Conservation (phyloP, 257 asterid species). For the Jacaranda mimosifolia region DNA sequence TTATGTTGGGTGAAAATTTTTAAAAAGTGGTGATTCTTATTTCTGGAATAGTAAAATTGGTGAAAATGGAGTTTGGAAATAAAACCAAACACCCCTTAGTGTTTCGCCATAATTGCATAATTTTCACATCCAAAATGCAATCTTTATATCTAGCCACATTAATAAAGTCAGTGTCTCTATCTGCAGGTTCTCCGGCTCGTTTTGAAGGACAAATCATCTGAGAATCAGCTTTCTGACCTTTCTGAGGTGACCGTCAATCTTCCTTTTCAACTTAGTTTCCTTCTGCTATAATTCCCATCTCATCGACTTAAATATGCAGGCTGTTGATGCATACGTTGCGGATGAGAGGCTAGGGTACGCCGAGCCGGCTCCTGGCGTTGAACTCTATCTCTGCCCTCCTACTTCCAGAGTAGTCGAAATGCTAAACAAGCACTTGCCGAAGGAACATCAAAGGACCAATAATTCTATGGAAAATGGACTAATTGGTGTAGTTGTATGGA, state of each 20-base stretch:
- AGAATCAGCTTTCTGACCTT: constrained; percentile 55
- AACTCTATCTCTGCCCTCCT: constrained; percentile 86
- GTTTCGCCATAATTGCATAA: too few species aligned
- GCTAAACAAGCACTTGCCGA: constrained; percentile 66
- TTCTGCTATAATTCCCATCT: neutral
- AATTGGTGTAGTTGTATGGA: constrained; percentile 96
- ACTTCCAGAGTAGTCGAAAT: constrained; percentile 57
- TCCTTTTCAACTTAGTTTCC: neutral
- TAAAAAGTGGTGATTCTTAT: too few species aligned
- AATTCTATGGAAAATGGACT: constrained; percentile 66
- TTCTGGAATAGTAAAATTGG: too few species aligned
- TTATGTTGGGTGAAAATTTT: too few species aligned
- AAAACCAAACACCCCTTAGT: too few species aligned
- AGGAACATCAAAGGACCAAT: constrained; percentile 50
- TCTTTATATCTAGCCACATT: neutral
- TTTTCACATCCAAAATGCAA: too few species aligned
- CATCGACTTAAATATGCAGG: constrained; percentile 47
- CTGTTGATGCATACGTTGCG: constrained; percentile 61
- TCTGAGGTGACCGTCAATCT: constrained; percentile 61
- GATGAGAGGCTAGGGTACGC: constrained; percentile 94
- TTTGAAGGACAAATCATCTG: constrained; percentile 64
- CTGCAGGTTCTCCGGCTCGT: constrained; percentile 82
- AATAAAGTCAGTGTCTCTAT: neutral
- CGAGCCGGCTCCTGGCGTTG: constrained; percentile 84
- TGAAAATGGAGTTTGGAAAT: too few species aligned